Evolutionary conservation across 371 early-diverging fungal genomes (phyloP), one percentile per base, ranked within the genome.

Genomic region (Amoeboradix gromovi): DNA sequence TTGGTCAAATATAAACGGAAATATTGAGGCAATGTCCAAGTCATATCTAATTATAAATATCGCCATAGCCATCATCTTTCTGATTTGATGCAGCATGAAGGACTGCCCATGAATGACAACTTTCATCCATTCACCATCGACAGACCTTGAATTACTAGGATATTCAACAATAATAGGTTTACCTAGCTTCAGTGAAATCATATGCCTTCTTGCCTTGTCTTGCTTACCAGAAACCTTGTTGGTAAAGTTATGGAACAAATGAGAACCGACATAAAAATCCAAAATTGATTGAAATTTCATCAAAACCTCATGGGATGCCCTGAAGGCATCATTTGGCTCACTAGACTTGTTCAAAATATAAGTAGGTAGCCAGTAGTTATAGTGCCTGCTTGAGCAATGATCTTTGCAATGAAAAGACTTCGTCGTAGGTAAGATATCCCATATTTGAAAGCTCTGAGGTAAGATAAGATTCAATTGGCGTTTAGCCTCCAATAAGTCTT

Each of bases 181-280:
- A 17, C 31, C 28, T 17, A 0, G 1, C 22, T 28, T 28, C n/a
- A 31, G 5, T 2, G 29, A 70, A 93, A 89, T 32, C 74, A 77
- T 72, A 84, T 86, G 30, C 92, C 88, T 74, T 82, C 84, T 28
- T 98, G 85, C 66, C 82, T 82, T 30, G 87, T 80, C 69, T 83
- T 81, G 70, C 75, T 80, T 65, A 91, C 94, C n/a, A 82, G 81
- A 72, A 82, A 85, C 28, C 78, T 80, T 67, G 82, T 84, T 0
- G 83, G 99, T 98, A 76, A 90, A 99, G 78, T 98, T 98, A 77
- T 93, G 91, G 77, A 83, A 98, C 68, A 94, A 88, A 74, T 92
- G 85, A 1, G 95, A 91, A 29, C 99, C 99, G 32, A 80, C 74
- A 77, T 87, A 99, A 69, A 72, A 74, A 0, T 74, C 73, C 72